phyloP scores from a whole-genome alignment of 2,329 filamentous ascomycete genomes.

The Metarhizium rileyi region DNA sequence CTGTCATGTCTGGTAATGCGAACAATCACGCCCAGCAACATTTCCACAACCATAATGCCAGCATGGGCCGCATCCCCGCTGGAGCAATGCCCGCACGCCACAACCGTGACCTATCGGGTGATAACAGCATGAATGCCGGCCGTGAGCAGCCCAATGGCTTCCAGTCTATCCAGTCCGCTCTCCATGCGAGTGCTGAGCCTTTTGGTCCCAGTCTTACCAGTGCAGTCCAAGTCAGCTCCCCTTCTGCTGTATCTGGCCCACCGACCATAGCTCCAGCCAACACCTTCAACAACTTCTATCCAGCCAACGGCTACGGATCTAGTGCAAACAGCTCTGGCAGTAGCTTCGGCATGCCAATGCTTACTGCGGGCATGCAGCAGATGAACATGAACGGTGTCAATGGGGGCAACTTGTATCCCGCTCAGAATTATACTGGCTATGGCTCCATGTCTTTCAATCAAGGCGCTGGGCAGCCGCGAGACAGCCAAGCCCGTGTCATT shows the following conservation, averaged over 20 bases:
- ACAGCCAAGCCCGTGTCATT: constrained; percentile 67
- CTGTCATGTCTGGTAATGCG: constrained; percentile 32
- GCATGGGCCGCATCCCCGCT: constrained; percentile 67
- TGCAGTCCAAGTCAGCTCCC: constrained; percentile 16
- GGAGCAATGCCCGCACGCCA: constrained; percentile 58
- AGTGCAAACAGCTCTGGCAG: constrained; percentile 14
- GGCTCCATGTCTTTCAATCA: constrained; percentile 38
- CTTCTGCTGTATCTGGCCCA: constrained; percentile 16
- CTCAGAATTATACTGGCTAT: constrained; percentile 50
- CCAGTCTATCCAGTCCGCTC: constrained; percentile 56
- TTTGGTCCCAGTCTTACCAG: constrained; percentile 55
- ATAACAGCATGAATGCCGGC: constrained; percentile 28
- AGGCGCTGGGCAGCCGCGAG: constrained; percentile 46
- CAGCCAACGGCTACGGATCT: constrained; percentile 18
- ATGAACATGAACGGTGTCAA: constrained; percentile 44
- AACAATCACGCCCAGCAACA: constrained; percentile 54
- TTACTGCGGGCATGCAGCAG: constrained; percentile 59
- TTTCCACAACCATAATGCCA: constrained; percentile 71
- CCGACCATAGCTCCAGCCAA: constrained; percentile 14
- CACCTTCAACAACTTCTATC: constrained; percentile 24
- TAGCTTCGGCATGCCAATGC: constrained; percentile 32
- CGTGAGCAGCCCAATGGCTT: constrained; percentile 39
- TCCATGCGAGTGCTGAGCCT: constrained; percentile 71
- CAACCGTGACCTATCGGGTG: constrained; percentile 58
- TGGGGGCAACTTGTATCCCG: constrained; percentile 38